Base-by-base conservation (phyloP, 768 basidiomycete genomes). In the Lactifluus subvellereus region DNA sequence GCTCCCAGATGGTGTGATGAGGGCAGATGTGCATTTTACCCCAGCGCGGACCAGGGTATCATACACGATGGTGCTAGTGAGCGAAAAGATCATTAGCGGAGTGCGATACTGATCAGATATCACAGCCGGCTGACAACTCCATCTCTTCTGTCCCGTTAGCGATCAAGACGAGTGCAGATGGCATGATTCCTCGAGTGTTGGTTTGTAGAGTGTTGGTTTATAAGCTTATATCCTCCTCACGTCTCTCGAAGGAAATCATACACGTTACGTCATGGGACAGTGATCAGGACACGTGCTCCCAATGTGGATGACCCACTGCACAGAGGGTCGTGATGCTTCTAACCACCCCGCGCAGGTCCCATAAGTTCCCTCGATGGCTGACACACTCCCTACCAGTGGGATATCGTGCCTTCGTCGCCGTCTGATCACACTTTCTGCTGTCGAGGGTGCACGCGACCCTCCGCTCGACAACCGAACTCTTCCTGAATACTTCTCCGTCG, bases 71-170 rank as follows among this genome's bases (percentile, higher is more conserved):
- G 89, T 89, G 68, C 89, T 92, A 70, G 20, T 6, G 27, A 50
- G 42, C 42, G 35, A 40, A 59, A 18, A 13, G 42, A 2, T 33
- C 16, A 43, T 63, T 30, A 59, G 62, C 16, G 10, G 30, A n/a
- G 47, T 48, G 45, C 6, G n/a, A 18, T 18, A 14, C 22, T 8
- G 20, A 49, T 48, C 18, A 54, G 49, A 27, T 43, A 14, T 18
- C 7, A n/a, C 18, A 45, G 22, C 42, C 14, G 2, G 61, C 84
- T 68, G 69, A 89, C 90, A 91, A 92, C 74, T 91, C 90, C 85
- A 91, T 91, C 75, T 93, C 91, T 71, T 93, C 91, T 1, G 91
- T 91, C 13, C 91, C 91, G 70, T 91, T 81, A 18, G 90, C 87
- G 32, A 93, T 81, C 27, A 93, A 76, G 52, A 93, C 79, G 22